A percentile compares a stretch with the other conserved stretches of the same genome.
Conservation (phyloP, 2,329 filamentous ascomycete genomes). For the Aspergillus quadricinctus region DNA sequence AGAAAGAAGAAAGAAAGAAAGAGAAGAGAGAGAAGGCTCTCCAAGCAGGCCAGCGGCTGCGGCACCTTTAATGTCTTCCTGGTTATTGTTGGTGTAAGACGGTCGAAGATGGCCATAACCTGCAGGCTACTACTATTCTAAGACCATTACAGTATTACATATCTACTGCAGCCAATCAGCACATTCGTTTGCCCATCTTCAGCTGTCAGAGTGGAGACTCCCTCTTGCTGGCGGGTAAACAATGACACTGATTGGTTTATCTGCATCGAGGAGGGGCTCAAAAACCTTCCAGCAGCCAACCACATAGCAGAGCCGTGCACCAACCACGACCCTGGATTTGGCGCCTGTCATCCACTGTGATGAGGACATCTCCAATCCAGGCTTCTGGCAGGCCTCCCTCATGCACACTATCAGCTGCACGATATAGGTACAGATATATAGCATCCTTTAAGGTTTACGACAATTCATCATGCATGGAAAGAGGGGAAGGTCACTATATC, state of each 20-base stretch:
- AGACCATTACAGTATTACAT: background rate
- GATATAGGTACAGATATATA: background rate
- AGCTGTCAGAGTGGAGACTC: background rate
- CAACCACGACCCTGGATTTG: slow-evolving; percentile 14
- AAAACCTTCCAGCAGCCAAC: background rate
- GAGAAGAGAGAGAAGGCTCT: slow-evolving; percentile 19
- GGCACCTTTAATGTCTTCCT: slow-evolving; percentile 12
- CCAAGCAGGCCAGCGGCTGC: slow-evolving; percentile 13
- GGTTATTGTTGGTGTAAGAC: background rate
- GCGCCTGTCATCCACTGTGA: slow-evolving; percentile 12
- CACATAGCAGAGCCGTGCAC: background rate
- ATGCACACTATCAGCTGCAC: background rate
- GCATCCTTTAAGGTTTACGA: background rate
- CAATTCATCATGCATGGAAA: background rate
- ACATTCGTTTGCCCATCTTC: background rate
- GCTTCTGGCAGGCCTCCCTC: background rate
- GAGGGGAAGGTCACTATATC: background rate
- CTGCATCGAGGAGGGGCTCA: background rate
- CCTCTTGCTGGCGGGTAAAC: slow-evolving; percentile 10
- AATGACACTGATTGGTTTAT: slow-evolving; percentile 2
- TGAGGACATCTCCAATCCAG: slow-evolving; percentile 2
- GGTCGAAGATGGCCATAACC: background rate
- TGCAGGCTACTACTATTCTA: background rate
- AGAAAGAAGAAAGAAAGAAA: slow-evolving; percentile 38
- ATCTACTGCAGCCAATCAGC: background rate